Conservation (phyloP, 768 basidiomycete species). For the Leucocoprinus sp. region DNA sequence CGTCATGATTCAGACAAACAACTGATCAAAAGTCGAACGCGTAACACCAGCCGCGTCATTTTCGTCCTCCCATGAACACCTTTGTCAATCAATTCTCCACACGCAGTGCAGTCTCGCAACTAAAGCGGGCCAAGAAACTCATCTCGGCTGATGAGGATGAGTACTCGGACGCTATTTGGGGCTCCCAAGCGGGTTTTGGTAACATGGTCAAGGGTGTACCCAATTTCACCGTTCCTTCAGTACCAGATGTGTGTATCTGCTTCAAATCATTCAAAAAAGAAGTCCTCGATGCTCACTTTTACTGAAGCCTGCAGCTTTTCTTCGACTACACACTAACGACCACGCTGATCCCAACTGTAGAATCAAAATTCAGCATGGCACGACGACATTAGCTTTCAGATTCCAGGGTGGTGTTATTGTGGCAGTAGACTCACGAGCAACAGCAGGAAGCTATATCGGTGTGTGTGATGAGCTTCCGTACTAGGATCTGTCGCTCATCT, state of each 20-base stretch:
- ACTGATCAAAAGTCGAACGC: conserved; percentile 21
- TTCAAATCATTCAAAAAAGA: background rate
- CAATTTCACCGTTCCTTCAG: conserved; percentile 61
- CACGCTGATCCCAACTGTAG: conserved; percentile 87
- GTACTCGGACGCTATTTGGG: conserved; percentile 67
- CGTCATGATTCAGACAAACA: conserved; percentile 22
- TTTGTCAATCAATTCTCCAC: conserved; percentile 60
- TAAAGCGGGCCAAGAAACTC: conserved; percentile 38
- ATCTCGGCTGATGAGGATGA: conserved; percentile 52
- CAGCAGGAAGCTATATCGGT: conserved; percentile 97
- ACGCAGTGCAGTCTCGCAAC: conserved; percentile 40
- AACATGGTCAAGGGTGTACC: conserved; percentile 64
- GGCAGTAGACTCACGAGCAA: conserved; percentile 98
- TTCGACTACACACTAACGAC: conserved; percentile 92
- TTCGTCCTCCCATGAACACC: conserved; percentile 50
- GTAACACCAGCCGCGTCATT: conserved; percentile 45
- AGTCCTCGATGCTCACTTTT: background rate
- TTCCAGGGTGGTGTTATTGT: conserved; percentile 97
- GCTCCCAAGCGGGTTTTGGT: conserved; percentile 77
- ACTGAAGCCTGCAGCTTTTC: conserved; percentile 77
- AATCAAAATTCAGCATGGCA: conserved; percentile 99
- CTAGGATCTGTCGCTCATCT: background rate
- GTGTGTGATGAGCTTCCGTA: conserved; percentile 18
- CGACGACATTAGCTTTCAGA: conserved; percentile 95
- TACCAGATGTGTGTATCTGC: conserved; percentile 59